A percentile compares a stretch with the other conserved stretches of the same genome.
Evolutionary conservation across 371 early-diverging fungal genomes (phyloP).

Genomic region (Syncephalastrum contaminatum): DNA sequence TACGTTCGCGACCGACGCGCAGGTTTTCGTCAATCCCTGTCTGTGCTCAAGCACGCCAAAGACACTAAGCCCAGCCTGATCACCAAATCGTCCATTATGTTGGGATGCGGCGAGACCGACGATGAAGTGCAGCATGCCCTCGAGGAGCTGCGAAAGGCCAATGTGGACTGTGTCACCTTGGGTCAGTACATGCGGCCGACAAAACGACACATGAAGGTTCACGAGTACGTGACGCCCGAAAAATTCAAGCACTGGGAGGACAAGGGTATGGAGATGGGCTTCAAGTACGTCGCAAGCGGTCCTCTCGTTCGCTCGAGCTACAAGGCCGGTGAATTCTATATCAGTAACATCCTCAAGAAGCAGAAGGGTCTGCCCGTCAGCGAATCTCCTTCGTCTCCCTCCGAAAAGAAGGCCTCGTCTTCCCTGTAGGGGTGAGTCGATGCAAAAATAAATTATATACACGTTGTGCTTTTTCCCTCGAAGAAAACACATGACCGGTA

Average conservation of each 20-base stretch:
- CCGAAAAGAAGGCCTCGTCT: too few relatives aligned
- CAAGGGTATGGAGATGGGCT: slow-evolving; percentile 85
- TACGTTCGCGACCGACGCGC: slow-evolving; percentile 96
- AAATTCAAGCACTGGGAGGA: slow-evolving; percentile 91
- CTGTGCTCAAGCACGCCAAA: slow-evolving; percentile 89
- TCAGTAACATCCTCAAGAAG: slow-evolving; percentile 80
- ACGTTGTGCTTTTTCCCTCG: too few relatives aligned
- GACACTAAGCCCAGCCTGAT: slow-evolving; percentile 72
- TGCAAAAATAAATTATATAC: too few relatives aligned
- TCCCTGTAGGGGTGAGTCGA: too few relatives aligned
- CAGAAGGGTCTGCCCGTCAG: slow-evolving; percentile 41
- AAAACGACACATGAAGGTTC: slow-evolving; percentile 97
- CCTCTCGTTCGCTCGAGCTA: slow-evolving; percentile 95
- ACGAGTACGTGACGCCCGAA: slow-evolving; percentile 91
- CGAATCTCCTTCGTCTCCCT: slow-evolving; percentile 3
- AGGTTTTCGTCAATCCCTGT: slow-evolving; percentile 88
- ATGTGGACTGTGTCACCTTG: slow-evolving; percentile 95
- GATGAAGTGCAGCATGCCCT: slow-evolving; percentile 89
- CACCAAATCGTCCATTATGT: slow-evolving; percentile 97
- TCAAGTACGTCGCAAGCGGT: slow-evolving; percentile 94
- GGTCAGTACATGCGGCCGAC: slow-evolving; percentile 99
- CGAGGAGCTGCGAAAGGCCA: slow-evolving; percentile 77
- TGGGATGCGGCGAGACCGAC: slow-evolving; percentile 96
- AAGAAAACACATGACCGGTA: too few relatives aligned
- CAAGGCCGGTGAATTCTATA: slow-evolving; percentile 98